Conservation (phyloP, 1,284 basidiomycete genomes). For the Marasmius fiardii region DNA sequence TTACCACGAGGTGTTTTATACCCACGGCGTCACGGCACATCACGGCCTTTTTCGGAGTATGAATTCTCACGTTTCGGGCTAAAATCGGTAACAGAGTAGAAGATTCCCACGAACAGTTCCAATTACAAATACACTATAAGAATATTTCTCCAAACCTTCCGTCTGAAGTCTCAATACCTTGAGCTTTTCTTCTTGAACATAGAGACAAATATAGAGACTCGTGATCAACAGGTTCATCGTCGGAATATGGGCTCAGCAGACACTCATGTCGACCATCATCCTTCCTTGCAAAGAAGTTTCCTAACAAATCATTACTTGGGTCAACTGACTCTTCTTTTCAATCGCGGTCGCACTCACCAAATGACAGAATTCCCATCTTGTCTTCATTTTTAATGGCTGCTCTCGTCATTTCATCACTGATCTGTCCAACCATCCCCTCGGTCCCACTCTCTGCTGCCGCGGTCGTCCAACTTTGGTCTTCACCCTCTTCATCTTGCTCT, state of each 20-base stretch:
- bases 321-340: neutral
- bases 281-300: neutral
- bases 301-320: neutral
- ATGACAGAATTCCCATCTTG: slow-evolving; percentile 1
- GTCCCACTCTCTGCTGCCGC: neutral
- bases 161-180: neutral
- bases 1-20: neutral
- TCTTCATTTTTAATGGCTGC: slow-evolving; percentile 1
- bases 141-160: neutral
- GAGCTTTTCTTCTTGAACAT: neutral
- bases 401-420: slow-evolving; percentile 6
- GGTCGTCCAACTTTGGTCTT: neutral
- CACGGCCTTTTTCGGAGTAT: neutral
- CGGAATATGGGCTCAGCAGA: slow-evolving; percentile 3
- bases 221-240: slow-evolving; percentile 1
- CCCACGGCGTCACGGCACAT: neutral
- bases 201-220: slow-evolving; percentile 1
- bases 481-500: neutral
- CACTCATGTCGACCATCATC: neutral
- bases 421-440: neutral
- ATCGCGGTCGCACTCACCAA: neutral
- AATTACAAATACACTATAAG: neutral
- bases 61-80: neutral
- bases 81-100: neutral
- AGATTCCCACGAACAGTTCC: neutral